These are phyloP conservation scores for Rubia balearica DNA, from an alignment of 305 asterid species.

Conservation along the genomic window DNA sequence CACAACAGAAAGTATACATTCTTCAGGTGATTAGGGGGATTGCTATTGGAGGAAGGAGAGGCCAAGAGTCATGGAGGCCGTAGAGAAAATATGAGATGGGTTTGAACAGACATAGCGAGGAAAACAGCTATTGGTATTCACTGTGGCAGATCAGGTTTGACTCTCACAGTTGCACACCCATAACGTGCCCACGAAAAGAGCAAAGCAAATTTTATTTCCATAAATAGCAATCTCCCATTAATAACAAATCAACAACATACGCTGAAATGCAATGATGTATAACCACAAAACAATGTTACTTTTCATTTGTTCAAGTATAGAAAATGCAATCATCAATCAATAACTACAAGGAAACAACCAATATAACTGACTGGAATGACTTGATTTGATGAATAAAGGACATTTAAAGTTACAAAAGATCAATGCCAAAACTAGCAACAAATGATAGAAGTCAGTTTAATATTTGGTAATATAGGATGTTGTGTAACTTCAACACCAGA, in stretches of 20 bases:
- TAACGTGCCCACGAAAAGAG: neutral
- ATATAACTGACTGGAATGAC: neutral
- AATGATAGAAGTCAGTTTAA: neutral
- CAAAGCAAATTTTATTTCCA: neutral
- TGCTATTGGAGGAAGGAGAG: neutral
- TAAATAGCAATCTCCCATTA: neutral
- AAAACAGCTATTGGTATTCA: neutral
- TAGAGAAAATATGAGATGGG: neutral
- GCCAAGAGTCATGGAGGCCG: neutral
- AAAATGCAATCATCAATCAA: neutral
- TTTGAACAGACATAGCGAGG: neutral
- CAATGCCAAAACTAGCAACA: neutral
- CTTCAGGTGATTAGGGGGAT: neutral
- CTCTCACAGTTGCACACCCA: neutral
- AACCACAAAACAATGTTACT: neutral
- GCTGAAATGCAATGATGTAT: neutral
- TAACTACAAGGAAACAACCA: neutral
- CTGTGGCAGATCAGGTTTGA: neutral
- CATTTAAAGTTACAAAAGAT: neutral
- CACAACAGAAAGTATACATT: neutral
- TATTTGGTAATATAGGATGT: neutral
- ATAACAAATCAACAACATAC: neutral
- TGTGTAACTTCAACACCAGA: conserved; percentile 1
- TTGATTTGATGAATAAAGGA: neutral
- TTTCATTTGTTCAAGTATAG: neutral